Evolutionary conservation across 2,329 filamentous ascomycete species (phyloP), one percentile per base, ranked within the genome.

Genomic region (Niveomyces coronatus): DNA sequence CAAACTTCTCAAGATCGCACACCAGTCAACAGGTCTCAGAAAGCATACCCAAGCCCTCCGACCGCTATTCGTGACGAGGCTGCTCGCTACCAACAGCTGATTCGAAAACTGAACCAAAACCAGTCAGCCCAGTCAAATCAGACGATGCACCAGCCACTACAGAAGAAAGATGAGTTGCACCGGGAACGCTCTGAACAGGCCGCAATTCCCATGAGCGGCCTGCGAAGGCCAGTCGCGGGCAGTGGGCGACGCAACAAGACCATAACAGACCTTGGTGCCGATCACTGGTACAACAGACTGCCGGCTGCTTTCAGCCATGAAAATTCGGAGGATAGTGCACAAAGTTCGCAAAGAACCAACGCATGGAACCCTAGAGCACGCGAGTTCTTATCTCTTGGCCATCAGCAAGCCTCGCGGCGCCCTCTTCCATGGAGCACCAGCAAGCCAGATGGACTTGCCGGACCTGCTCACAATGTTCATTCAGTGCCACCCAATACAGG

Each of bases 281-380:
- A 40, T 28, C 32, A 40, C 28, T 40, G 38, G 38, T 32, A 31
- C n/a, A 10, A 32, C n/a, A 15, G 37, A 6, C 26, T 26, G n/a
- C 31, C 38, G 5, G 35, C 19, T 24, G 9, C 20, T 9, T 5
- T 5, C 8, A 32, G 30, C 35, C 11, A 37, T 39, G 24, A 32
- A 37, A 40, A 17, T 22, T 10, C 8, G 13, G 26, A 14, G 14
- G 29, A 17, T 17, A 17, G 27, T 24, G 45, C 45, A 2, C 40
- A 26, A 17, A 19, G 7, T 7, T 9, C 30, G 3, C 20, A 9
- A 16, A 42, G 44, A 19, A 37, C 41, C 15, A 46, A 44, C 16
- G 47, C 43, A 1, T 45, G 57, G 44, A 59, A 59, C 31, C 56
- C 56, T 4, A 52, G 47, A 41, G 56, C 56, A 27, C 53, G 55